These are phyloP conservation scores for Rhizopus sp. DNA, from an alignment of 371 early-diverging fungal species.

Conservation along the genomic window DNA sequence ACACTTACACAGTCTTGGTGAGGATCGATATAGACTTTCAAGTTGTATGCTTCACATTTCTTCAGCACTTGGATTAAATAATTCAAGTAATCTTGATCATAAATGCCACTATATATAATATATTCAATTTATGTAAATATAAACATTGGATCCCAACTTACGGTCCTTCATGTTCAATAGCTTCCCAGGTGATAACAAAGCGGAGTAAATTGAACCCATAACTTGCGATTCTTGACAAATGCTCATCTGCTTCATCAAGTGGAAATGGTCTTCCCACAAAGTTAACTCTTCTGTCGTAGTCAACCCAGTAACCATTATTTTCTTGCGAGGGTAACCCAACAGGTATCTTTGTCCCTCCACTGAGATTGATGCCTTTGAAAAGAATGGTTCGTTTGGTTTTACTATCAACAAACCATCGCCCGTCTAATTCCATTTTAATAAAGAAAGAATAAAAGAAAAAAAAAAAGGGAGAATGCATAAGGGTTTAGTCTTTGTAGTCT, in stretches of 20 bases:
- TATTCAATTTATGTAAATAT: constrained; percentile 28
- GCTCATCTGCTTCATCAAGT: constrained; percentile 81
- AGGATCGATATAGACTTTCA: constrained; percentile 83
- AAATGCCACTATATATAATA: constrained; percentile 62
- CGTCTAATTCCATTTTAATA: constrained; percentile 45
- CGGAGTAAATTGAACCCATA: constrained; percentile 86
- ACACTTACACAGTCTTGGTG: constrained; percentile 72
- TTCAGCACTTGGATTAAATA: constrained; percentile 70
- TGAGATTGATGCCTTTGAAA: constrained; percentile 69
- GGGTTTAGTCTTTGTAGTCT: too few relatives aligned
- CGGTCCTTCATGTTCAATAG: constrained; percentile 81
- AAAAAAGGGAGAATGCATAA: neutral
- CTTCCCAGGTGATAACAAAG: constrained; percentile 84
- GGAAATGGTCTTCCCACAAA: constrained; percentile 83
- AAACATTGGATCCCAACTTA: constrained; percentile 39
- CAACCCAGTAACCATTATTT: constrained; percentile 54
- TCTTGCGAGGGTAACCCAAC: constrained; percentile 51
- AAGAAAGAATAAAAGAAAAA: neutral
- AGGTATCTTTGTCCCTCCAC: constrained; percentile 66
- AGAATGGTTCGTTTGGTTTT: constrained; percentile 55
- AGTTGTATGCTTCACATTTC: constrained; percentile 64
- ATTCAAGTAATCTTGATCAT: constrained; percentile 82
- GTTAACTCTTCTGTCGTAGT: constrained; percentile 54
- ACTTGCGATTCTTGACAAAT: constrained; percentile 66
- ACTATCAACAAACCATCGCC: constrained; percentile 64